Percentiles rank a stretch among this genome's conserved stretches.
phyloP scores from a whole-genome alignment of 2,329 filamentous ascomycete species.

The Xylariaceae sp. region DNA sequence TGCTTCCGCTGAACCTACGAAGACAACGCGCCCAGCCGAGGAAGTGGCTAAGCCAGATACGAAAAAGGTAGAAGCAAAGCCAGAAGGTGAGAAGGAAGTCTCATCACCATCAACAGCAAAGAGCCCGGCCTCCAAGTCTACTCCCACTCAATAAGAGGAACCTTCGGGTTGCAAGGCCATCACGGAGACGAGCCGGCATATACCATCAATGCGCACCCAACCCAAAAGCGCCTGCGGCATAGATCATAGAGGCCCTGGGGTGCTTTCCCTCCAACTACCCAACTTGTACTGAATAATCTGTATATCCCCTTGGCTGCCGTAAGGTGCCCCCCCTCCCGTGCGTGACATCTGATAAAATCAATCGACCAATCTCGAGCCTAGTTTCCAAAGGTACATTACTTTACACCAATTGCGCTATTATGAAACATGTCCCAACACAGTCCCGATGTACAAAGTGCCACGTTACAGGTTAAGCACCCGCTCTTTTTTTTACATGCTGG shows the following conservation, averaged over 20 bases:
- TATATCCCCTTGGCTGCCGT: slow-evolving; percentile 8
- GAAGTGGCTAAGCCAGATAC: slow-evolving; percentile 11
- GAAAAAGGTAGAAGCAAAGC: slow-evolving; percentile 12
- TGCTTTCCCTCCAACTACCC: not conserved
- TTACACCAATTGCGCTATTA: no score
- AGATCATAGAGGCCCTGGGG: slow-evolving; percentile 12
- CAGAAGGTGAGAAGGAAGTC: not conserved
- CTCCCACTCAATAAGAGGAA: slow-evolving; percentile 2
- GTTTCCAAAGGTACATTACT: no score
- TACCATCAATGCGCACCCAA: slow-evolving; percentile 5
- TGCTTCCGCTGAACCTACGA: slow-evolving; percentile 8
- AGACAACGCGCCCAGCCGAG: not conserved
- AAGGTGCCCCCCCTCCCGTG: no score
- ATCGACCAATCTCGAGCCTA: no score
- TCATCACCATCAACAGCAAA: not conserved
- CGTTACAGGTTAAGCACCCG: no score
- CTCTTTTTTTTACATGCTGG: no score
- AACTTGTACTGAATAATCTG: slow-evolving; percentile 17
- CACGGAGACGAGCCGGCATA: not conserved
- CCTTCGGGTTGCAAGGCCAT: not conserved
- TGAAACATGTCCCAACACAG: no score
- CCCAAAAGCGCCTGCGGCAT: not conserved
- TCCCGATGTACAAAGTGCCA: no score
- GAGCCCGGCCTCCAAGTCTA: not conserved
- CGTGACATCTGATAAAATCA: no score